Evolutionary conservation across 768 basidiomycete genomes (phyloP).

Genomic region (Tulasnella sp.): DNA sequence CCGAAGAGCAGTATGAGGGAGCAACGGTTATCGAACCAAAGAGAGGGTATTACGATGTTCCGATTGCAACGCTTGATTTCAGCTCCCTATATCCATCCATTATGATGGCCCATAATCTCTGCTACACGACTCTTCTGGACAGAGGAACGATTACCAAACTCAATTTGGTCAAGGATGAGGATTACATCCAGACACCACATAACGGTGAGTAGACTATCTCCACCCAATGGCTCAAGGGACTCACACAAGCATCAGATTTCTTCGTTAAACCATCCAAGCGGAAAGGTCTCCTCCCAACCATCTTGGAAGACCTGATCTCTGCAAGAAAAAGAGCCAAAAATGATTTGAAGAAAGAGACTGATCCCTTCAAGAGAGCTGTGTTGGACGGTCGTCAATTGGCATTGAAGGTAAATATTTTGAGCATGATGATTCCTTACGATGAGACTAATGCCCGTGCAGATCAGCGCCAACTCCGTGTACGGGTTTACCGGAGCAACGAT

Average conservation of each 20-base stretch:
- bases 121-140: constrained; percentile 93
- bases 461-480: constrained; percentile 97
- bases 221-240: not conserved
- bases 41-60: constrained; percentile 90
- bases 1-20: constrained; percentile 96
- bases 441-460: constrained; percentile 33
- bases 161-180: constrained; percentile 63
- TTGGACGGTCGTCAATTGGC: constrained; percentile 95
- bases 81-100: constrained; percentile 97
- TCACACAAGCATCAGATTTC: constrained; percentile 43
- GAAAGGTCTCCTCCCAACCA: constrained; percentile 81
- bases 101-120: constrained; percentile 99
- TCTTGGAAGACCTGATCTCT: constrained; percentile 84
- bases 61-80: constrained; percentile 97
- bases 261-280: constrained; percentile 62
- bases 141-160: constrained; percentile 64
- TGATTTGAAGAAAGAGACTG: constrained; percentile 91
- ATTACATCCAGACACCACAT: constrained; percentile 92
- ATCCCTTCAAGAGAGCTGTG: constrained; percentile 94
- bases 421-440: not conserved
- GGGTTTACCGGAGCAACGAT: constrained; percentile 97
- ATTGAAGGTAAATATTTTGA: constrained; percentile 50
- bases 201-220: constrained; percentile 46
- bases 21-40: constrained; percentile 97
- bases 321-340: constrained; percentile 92